Evolutionary conservation across 2,329 filamentous ascomycete species (phyloP), one percentile per base, ranked within the genome.

Genomic region (Onygena corvina): DNA sequence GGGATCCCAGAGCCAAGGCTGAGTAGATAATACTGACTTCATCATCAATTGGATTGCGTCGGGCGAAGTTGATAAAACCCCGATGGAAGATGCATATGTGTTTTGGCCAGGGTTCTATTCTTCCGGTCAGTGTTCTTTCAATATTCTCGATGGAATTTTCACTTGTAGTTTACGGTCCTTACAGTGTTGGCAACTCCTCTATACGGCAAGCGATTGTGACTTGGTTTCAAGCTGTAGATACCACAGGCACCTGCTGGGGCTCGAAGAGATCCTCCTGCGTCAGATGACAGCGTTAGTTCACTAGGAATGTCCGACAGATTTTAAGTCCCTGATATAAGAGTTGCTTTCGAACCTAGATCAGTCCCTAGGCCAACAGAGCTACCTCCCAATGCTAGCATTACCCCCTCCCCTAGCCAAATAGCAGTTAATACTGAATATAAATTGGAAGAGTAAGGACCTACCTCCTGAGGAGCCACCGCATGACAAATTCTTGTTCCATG

Each of bases 1-100:
- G 0, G 83, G 81, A 60, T 86, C 83, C 54, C 76, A 65, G 1
- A 78, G 63, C 83, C 83, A 86, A 0, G 83, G 83, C 48, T 77
- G 57, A 27, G 72, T 72, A 9, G 67, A 68, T 1, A 87, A 64
- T 1, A 85, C 59, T 0, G 74, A 66, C 56, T 77, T 73, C 1
- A 79, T 70, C 1, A 80, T 58, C 2, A 85, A 62, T 33, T 71
- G 72, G 9, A 84, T 57, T 0, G 73, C 74, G 1, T 70, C 68
- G 1, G 75, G 64, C 1, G 75, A 78, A 0, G 74, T 75, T 0
- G 76, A 76, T 11, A 87, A 60, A 0, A 80, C 79, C 0, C 81
- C 83, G 9, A 82, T 72, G 1, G 82, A 77, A 0, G 76, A 82
- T 1, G 77, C 66, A 27, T 83, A 71, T 0, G 71, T 74, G 54